These are phyloP conservation scores for Globisporangium iwayamae DNA, from an alignment of 352 stramenopile species.

Conservation along the genomic window DNA sequence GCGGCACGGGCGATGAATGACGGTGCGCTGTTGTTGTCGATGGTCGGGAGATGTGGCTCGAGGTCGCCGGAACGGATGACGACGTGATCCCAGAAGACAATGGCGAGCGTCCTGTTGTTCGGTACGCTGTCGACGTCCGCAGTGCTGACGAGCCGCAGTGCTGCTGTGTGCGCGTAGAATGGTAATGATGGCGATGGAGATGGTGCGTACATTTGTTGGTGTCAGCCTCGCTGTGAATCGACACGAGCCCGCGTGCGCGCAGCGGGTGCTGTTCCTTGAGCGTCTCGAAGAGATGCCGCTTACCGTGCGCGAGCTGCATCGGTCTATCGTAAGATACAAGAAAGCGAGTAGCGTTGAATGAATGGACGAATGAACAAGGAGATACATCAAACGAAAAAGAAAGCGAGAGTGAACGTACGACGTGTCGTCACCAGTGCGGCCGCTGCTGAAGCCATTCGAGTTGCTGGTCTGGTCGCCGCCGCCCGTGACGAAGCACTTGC, in stretches of 20 bases:
- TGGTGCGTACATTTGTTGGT: not conserved
- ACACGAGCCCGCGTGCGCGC: constrained; percentile 10
- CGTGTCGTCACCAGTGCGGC: not conserved
- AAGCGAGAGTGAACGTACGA: constrained; percentile 3
- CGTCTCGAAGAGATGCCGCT: constrained; percentile 20
- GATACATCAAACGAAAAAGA: not conserved
- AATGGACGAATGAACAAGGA: not conserved
- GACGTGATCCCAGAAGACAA: not conserved
- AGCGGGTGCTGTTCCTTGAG: constrained; percentile 16
- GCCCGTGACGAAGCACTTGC: constrained; percentile 14
- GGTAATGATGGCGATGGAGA: not conserved
- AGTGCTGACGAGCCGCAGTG: not conserved
- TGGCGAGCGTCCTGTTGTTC: not conserved
- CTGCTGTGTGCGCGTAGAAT: not conserved
- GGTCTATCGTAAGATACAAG: not conserved
- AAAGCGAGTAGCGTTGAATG: not conserved
- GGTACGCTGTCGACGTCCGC: not conserved
- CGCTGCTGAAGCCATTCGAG: constrained; percentile 6
- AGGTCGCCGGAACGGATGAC: constrained; percentile 7
- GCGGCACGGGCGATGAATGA: constrained; percentile 15
- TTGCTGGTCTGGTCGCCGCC: constrained; percentile 10
- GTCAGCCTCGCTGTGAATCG: constrained; percentile 4
- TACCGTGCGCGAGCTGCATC: constrained; percentile 11
- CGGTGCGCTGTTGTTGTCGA: constrained; percentile 10
- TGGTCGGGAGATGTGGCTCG: constrained; percentile 12